Evolutionary conservation across 78 protist species (phyloP), one percentile per base, ranked within the genome.

Genomic region (Guillardia theta): DNA sequence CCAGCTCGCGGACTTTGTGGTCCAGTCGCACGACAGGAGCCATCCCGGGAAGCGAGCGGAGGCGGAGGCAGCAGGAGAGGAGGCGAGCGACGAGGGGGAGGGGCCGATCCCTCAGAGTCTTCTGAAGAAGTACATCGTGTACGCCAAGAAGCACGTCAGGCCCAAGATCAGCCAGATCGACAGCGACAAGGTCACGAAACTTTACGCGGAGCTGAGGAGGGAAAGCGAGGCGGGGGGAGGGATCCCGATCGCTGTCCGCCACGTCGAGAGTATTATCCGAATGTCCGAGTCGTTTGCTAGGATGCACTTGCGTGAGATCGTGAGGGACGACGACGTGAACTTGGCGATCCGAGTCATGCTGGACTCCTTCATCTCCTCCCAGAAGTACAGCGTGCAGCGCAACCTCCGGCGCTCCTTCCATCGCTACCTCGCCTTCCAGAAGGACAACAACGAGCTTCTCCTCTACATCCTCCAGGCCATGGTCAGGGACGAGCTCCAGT

Each of bases 241-340:
- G 44, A 92, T 97, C 48, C 93, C 98, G 54, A 97, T 99, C 95
- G 83, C 99, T 0, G 99, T 97, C 30, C 97, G 99, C 24, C 98
- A 98, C 94, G 53, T 99, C 39, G 99, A 99, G 95, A 94, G 98
- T 19, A 96, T 99, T 93, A 93, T 98, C 27, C 98, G 99, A 10
- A 94, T 99, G 95, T 92, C 99, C 22, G 99, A 98, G 95, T 99
- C 99, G 21, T 96, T 95, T 54, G 99, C 99, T 12, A 92, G 96
- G 58, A 97, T 99, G 99, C 99, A 98, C 93, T 97, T 99, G 64
- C 96, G 99, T 10, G 98, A 97, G 53, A 24, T 44, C 0, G 90
- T 30, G 24, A 39, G 50, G 9, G 93, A 50, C 47, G 94, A 97
- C 45, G 99, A 99, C 87, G 97, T 99, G 30, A 94, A 98, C 95